A percentile compares a stretch with the other conserved stretches of the same genome.
Evolutionary conservation across 805 yeast species (phyloP).

Genomic region (Maudiozyma barnettii): DNA sequence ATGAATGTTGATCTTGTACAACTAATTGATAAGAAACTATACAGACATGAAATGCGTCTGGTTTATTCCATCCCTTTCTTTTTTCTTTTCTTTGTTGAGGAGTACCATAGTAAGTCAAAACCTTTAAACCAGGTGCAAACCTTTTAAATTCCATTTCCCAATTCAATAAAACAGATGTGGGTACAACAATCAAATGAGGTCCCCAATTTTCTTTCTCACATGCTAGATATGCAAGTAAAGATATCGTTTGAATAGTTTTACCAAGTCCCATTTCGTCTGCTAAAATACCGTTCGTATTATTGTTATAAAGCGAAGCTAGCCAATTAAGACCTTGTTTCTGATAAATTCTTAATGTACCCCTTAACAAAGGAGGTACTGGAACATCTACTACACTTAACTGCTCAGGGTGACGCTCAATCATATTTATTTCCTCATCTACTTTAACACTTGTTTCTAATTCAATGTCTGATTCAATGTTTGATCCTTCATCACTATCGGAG

Average conservation of each 20-base stretch:
- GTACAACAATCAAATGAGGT: conserved; percentile 93
- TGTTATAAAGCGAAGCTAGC: conserved; percentile 89
- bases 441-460: conserved; percentile 4
- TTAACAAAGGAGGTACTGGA: conserved; percentile 62
- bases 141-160: conserved; percentile 99
- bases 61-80: conserved; percentile 95
- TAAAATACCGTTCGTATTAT: conserved; percentile 87
- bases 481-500: conserved; percentile 7
- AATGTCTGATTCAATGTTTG: conserved; percentile 6
- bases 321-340: conserved; percentile 96
- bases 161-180: conserved; percentile 92
- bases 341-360: conserved; percentile 80
- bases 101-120: conserved; percentile 89
- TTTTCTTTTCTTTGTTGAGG: conserved; percentile 95
- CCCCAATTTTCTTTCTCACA: conserved; percentile 96
- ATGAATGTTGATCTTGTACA: conserved; percentile 93
- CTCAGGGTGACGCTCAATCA: conserved; percentile 10
- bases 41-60: conserved; percentile 91
- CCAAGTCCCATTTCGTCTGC: conserved; percentile 99
- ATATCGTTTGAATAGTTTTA: conserved; percentile 92
- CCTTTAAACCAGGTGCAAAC: conserved; percentile 96
- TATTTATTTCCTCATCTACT: conserved; percentile 10
- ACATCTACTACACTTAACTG: conserved; percentile 52
- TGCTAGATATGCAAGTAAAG: conserved; percentile 78
- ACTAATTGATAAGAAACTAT: conserved; percentile 95